Conservation (phyloP, 139 green algal species). For the Pleodorina starrii region DNA sequence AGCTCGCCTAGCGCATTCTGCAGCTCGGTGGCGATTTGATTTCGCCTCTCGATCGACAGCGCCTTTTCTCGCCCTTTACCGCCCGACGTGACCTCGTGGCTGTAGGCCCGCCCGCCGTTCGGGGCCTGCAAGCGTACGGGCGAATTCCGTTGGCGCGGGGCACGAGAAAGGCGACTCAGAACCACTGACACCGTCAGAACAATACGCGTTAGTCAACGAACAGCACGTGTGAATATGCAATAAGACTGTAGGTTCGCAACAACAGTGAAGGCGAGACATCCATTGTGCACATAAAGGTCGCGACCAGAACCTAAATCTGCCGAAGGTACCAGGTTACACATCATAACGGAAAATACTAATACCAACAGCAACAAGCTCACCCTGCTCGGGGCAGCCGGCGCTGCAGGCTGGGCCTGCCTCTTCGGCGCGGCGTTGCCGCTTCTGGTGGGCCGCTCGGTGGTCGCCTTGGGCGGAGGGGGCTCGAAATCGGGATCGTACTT, state of each 20-base stretch:
- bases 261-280: too few relatives aligned
- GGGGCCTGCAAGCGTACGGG: not conserved
- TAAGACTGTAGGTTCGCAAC: too few relatives aligned
- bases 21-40: constrained; percentile 43
- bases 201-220: too few relatives aligned
- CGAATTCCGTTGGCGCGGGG: too few relatives aligned
- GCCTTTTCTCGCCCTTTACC: constrained; percentile 41
- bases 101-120: constrained; percentile 40
- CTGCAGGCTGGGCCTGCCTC: not conserved
- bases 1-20: constrained; percentile 46
- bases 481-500: constrained; percentile 51
- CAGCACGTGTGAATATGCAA: too few relatives aligned
- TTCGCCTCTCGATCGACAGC: constrained; percentile 27
- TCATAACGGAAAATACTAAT: not conserved
- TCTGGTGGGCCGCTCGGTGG: constrained; percentile 1
- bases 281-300: not conserved
- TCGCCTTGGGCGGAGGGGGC: constrained; percentile 4
- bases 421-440: not conserved
- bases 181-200: too few relatives aligned
- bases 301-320: not conserved
- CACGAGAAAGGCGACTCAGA: too few relatives aligned
- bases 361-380: not conserved
- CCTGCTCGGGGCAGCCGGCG: not conserved
- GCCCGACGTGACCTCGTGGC: constrained; percentile 44
- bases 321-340: not conserved